Base-by-base conservation (phyloP, 192 early-diverging fungal species). In the Gaertneriomyces sp. region DNA sequence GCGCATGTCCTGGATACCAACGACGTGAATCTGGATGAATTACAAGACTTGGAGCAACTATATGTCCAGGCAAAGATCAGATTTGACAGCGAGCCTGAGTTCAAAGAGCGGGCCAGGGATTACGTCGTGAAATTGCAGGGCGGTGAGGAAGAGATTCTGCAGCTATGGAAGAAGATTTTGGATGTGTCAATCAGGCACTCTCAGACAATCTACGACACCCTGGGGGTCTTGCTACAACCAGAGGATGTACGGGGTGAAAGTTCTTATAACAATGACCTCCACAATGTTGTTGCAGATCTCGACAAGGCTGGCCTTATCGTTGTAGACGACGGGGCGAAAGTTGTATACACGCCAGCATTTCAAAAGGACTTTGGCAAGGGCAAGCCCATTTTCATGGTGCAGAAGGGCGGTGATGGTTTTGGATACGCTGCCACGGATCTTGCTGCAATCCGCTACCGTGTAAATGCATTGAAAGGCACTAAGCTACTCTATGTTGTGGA, bases 351-450 rank as follows among this genome's bases (percentile, higher is more conserved):
- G 25, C 66, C 66, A 20, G 45, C n/a, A 2, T 68, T 60, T 25
- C 57, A 46, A 41, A 68, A 68, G 58, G 88, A 97, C 65, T 78
- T 99, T 58, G 85, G 87, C 20, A 76, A 85, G 57, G 77, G 92
- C 76, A 93, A 95, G 74, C 87, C 94, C 52, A 92, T 87, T 59
- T 81, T 81, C 45, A 87, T 89, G 7, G 81, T 97, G 8, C 86
- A 98, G 16, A 88, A 87, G 59, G 94, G 93, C 83, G 83, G 81
- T 69, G 95, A 97, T 70, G 96, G 95, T 51, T 88, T 94, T 2
- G 83, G 97, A 19, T 99, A 99, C 71, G 81, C 95, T 33, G 94
- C 95, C 47, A 91, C 94, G 61, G 95, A 99, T 76, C 90, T 99
- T 74, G 97, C 95, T 60, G 95, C 94, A 45, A 93, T 93, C 55